Conservation (phyloP, 176 grass and related monocot species). For the Bolboschoenus planiculmis region DNA sequence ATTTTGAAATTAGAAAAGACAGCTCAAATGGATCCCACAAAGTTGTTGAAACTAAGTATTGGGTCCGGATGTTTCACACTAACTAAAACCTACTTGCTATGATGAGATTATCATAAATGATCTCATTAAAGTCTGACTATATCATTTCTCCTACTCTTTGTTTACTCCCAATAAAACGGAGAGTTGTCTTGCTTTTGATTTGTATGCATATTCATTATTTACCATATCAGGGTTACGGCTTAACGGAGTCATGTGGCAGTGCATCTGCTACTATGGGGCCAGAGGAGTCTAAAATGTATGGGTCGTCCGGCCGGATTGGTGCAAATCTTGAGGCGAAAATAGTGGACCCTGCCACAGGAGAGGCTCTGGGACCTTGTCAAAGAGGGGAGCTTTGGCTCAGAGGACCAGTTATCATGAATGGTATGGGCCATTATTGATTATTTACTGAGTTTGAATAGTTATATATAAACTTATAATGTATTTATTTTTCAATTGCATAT, state of each 20-base stretch:
- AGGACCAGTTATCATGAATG: slow-evolving; percentile 69
- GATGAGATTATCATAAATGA: neutral
- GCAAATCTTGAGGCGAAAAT: slow-evolving; percentile 66
- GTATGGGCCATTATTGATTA: neutral
- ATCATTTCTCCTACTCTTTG: neutral
- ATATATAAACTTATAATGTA: neutral
- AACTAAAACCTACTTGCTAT: neutral
- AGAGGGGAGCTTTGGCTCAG: slow-evolving; percentile 67
- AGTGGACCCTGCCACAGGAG: slow-evolving; percentile 57
- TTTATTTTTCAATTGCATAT: neutral
- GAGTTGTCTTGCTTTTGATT: neutral
- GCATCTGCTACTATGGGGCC: slow-evolving; percentile 31
- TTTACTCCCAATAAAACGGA: neutral
- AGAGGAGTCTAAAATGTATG: slow-evolving; percentile 50
- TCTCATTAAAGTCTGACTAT: neutral
- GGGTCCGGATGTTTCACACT: neutral
- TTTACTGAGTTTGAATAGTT: neutral
- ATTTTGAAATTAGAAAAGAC: neutral
- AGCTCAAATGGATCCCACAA: neutral
- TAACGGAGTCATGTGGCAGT: slow-evolving; percentile 56
- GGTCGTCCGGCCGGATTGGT: slow-evolving; percentile 54
- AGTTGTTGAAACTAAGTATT: neutral
- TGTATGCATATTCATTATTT: neutral
- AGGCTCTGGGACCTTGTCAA: slow-evolving; percentile 48
- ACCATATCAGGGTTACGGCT: slow-evolving; percentile 58